A percentile compares a stretch with the other conserved stretches of the same genome.
phyloP scores from a whole-genome alignment of 345 rosid species.

The Excoecaria agallocha region DNA sequence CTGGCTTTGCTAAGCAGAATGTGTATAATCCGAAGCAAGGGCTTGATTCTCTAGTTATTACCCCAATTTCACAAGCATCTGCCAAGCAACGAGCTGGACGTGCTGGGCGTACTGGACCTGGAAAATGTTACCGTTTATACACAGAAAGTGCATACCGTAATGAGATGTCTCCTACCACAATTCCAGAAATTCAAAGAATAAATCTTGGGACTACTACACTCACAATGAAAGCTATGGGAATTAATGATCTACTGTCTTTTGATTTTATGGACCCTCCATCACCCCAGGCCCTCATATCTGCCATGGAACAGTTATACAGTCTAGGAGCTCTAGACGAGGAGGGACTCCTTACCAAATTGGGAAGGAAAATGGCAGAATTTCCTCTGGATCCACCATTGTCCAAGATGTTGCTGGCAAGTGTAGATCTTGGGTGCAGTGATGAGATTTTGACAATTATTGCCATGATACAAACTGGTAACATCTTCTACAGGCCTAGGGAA shows the following conservation, averaged over 20 bases:
- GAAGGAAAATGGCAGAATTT: constrained; percentile 98
- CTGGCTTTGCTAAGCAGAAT: constrained; percentile 84
- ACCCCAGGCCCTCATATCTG: constrained; percentile 83
- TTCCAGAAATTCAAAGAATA: constrained; percentile 91
- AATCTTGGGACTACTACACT: constrained; percentile 73
- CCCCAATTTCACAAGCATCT: constrained; percentile 88
- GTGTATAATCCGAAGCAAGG: constrained; percentile 87
- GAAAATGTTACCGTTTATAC: constrained; percentile 77
- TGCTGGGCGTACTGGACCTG: constrained; percentile 89
- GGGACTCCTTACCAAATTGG: constrained; percentile 87
- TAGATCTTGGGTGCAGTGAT: constrained; percentile 94
- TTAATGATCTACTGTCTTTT: constrained; percentile 73
- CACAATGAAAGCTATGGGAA: constrained; percentile 95
- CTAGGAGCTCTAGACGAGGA: constrained; percentile 93
- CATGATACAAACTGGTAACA: constrained; percentile 89
- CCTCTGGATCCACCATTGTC: constrained; percentile 91
- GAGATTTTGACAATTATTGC: constrained; percentile 92
- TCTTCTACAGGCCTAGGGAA: constrained; percentile 96
- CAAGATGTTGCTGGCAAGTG: constrained; percentile 92
- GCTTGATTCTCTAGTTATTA: constrained; percentile 70
- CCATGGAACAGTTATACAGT: constrained; percentile 91
- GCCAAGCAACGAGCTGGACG: constrained; percentile 88
- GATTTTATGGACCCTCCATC: constrained; percentile 83
- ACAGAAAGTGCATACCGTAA: constrained; percentile 78
- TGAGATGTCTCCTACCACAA: constrained; percentile 83